Base-by-base conservation (phyloP, 345 rosid species). In the Cardamine occulta region DNA sequence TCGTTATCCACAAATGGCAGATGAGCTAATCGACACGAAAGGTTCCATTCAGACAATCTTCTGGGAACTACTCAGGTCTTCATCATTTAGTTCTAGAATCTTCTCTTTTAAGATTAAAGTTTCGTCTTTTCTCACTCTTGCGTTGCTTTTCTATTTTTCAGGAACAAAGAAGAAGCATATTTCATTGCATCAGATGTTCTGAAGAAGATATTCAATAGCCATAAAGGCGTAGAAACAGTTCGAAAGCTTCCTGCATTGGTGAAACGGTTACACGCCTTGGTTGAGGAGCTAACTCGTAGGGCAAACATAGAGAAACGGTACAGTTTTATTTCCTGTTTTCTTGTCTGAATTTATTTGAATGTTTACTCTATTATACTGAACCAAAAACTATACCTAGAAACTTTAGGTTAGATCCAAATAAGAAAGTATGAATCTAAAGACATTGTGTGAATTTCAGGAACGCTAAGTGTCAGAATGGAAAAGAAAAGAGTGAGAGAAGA, bases 111-210 rank as follows among this genome's bases (percentile, higher is more conserved):
- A 5, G 29, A 24, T 8, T 65, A 5, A 11, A 26, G 34, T 23
- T 44, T 52, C 15, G 17, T 54, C 59, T 17, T 63, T 34, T 8
- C 58, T 42, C 56, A 67, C 19, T 42, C 45, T 54, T 44, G 12
- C 24, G 5, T 68, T 37, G 21, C 26, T 42, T 40, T 51, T 21
- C 21, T 37, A 6, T 21, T 70, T 79, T 68, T 47, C 83, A 94
- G 99, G 90, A 95, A 88, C 88, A 92, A 90, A 81, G 99, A 94
- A 61, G 93, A 91, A 63, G 91, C 89, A 14, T 90, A 82, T 69
- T 95, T 90, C 76, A 85, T 89, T 54, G 96, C 93, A 53, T 78
- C 88, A 32, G 88, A 86, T 62, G 80, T 92, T 68, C 39, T 91
- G 81, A 88, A 81, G 81, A 90, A 82, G 85, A 88, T 94, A 10